Percentiles rank a stretch among this genome's conserved stretches.
Evolutionary conservation across 1,284 basidiomycete species (phyloP).

Genomic region (Malassezia dermatis): DNA sequence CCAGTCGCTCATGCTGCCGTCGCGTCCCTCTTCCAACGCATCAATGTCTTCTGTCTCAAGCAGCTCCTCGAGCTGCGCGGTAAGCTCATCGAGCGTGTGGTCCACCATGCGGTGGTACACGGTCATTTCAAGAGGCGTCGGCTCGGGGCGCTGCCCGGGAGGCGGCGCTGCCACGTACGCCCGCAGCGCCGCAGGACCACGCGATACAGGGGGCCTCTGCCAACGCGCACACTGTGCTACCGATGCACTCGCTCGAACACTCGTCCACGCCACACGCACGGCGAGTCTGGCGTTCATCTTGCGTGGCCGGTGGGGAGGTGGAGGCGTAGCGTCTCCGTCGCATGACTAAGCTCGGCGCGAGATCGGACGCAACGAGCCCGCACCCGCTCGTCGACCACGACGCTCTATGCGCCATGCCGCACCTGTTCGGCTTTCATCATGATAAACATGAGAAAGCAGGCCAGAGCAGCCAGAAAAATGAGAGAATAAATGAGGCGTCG

Average conservation of each 20-base stretch:
- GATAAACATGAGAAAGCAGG: background rate
- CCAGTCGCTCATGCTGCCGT: slow-evolving; percentile 50
- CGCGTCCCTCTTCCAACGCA: slow-evolving; percentile 18
- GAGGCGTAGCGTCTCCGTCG: background rate
- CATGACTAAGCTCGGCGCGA: background rate
- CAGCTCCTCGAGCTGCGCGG: slow-evolving; percentile 67
- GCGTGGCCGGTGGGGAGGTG: background rate
- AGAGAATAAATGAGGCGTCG: background rate
- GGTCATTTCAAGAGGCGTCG: background rate
- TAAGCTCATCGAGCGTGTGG: slow-evolving; percentile 66
- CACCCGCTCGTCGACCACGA: background rate
- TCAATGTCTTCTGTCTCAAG: slow-evolving; percentile 56
- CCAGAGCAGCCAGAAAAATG: background rate
- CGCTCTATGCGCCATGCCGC: slow-evolving; percentile 1
- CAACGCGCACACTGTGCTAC: background rate
- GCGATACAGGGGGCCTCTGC: background rate
- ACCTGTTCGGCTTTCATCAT: slow-evolving; percentile 4
- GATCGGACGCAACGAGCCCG: background rate
- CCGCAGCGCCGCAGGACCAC: background rate
- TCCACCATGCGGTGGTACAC: slow-evolving; percentile 69
- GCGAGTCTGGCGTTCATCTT: background rate
- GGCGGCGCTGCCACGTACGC: background rate
- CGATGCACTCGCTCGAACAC: background rate
- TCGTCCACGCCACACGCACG: background rate
- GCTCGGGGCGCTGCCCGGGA: background rate